Evolutionary conservation across 768 basidiomycete genomes (phyloP).

Genomic region (Auriscalpium vulgare): DNA sequence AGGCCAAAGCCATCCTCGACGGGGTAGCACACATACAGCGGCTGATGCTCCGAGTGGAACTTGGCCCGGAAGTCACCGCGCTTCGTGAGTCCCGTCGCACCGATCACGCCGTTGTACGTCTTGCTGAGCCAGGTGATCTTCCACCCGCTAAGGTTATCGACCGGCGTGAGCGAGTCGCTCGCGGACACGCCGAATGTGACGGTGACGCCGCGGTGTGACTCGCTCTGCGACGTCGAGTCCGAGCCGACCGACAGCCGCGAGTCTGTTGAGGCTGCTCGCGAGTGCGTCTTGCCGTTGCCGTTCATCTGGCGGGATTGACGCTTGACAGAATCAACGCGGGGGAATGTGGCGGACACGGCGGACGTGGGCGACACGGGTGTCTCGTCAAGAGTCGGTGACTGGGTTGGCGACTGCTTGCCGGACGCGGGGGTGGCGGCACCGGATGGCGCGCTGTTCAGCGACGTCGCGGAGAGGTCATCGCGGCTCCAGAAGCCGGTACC

Average conservation of each 20-base stretch:
- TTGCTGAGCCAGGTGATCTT: conserved; percentile 36
- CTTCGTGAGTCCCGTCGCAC: conserved; percentile 31
- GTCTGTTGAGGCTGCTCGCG: background rate
- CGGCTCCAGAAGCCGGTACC: conserved; percentile 1
- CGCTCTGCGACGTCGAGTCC: conserved; percentile 12
- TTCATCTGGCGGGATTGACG: no score
- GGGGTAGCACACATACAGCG: conserved; percentile 46
- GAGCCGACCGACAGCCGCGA: background rate
- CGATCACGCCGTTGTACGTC: conserved; percentile 34
- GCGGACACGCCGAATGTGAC: conserved; percentile 46
- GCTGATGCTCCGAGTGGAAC: conserved; percentile 34
- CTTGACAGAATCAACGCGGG: no score
- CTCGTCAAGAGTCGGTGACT: background rate
- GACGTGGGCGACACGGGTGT: background rate
- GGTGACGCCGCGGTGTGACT: conserved; percentile 20
- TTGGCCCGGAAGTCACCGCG: conserved; percentile 42
- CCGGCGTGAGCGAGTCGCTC: conserved; percentile 29
- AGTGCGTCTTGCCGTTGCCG: background rate
- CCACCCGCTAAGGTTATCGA: conserved; percentile 40
- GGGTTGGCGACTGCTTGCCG: background rate
- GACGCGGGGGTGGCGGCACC: background rate
- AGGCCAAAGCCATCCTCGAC: conserved; percentile 36
- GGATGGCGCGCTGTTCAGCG: background rate
- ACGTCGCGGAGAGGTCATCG: background rate
- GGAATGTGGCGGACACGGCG: background rate